Evolutionary conservation across 495 filamentous ascomycete species (phyloP), one percentile per base, ranked within the genome.

Genomic region (Aspergillus sparsus): DNA sequence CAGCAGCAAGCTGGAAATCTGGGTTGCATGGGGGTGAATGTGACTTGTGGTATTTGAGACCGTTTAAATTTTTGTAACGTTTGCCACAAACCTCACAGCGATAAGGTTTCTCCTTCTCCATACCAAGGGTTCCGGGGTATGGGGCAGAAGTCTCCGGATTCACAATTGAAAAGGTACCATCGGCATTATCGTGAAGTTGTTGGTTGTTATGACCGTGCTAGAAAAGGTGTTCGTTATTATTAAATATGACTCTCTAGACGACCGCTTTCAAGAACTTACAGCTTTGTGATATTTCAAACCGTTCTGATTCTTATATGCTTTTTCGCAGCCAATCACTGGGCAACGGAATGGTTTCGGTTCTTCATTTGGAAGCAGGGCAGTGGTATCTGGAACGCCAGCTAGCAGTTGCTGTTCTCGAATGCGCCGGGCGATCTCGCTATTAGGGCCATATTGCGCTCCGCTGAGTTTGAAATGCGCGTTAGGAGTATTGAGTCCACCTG

Each of bases 101-200:
- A 75, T 98, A 97, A 6, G 94, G 94, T 74, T 99, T 99, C 77
- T 97, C 92, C 72, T 98, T 99, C 76, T 99, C 94, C 95, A 99
- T 99, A 8, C 95, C 95, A 10, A 95, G 79, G 8, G 96, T 97
- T 53, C 95, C 95, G 0, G 94, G 93, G 61, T 97, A 98, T 0
- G 94, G 94, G 0, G 89, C 80, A 21, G 90, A 92, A 6, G 95
- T 98, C 63, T 96, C 90, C 0, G 94, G 95, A 67, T 99, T 96
- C 52, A 99, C 93, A 49, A 98, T 99, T 7, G 93, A 97, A 74
- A 94, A 97, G 3, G 94, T 97, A 44, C 94, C 95, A 68, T 99
- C 93, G 11, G 87, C 85, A 66, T 99, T 99, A 69, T 96, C 91
- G 62, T 95, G 90, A 50, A 98, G 84, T 69, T 93, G 91, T 74